Evolutionary conservation across 2,329 filamentous ascomycete species (phyloP).

Genomic region (Coniochaeta ligniaria): DNA sequence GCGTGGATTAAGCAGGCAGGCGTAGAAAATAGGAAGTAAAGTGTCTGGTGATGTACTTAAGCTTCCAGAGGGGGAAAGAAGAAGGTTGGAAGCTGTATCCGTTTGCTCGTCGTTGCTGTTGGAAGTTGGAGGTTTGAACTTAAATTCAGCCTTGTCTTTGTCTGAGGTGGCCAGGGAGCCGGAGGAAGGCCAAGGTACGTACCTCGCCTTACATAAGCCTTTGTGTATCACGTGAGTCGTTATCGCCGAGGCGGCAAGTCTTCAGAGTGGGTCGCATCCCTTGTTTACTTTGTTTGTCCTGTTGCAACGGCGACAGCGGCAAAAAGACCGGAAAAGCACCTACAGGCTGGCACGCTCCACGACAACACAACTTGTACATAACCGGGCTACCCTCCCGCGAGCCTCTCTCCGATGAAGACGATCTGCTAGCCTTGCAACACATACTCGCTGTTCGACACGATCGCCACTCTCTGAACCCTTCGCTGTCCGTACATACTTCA

Average conservation of each 20-base stretch:
- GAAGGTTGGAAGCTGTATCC: background rate
- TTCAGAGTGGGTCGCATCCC: background rate
- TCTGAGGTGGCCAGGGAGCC: background rate
- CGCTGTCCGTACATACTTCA: no score
- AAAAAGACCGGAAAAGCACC: background rate
- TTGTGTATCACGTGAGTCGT: background rate
- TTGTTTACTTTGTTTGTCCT: background rate
- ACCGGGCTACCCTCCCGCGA: background rate
- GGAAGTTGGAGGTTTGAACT: background rate
- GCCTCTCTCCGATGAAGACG: background rate
- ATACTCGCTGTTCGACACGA: background rate
- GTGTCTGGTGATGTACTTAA: background rate
- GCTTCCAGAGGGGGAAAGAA: background rate
- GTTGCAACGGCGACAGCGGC: background rate
- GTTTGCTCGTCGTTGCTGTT: background rate
- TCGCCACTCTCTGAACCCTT: no score
- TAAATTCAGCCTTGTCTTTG: background rate
- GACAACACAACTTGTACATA: background rate
- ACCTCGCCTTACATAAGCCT: background rate
- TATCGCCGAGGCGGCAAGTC: no score
- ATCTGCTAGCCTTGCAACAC: background rate
- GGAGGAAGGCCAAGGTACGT: background rate
- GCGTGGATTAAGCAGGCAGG: background rate
- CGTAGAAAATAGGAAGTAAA: no score
- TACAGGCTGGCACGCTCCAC: background rate